Evolutionary conservation across 2,329 filamentous ascomycete genomes (phyloP), one percentile per base, ranked within the genome.

Genomic region (Hymenoscyphus infarciens): DNA sequence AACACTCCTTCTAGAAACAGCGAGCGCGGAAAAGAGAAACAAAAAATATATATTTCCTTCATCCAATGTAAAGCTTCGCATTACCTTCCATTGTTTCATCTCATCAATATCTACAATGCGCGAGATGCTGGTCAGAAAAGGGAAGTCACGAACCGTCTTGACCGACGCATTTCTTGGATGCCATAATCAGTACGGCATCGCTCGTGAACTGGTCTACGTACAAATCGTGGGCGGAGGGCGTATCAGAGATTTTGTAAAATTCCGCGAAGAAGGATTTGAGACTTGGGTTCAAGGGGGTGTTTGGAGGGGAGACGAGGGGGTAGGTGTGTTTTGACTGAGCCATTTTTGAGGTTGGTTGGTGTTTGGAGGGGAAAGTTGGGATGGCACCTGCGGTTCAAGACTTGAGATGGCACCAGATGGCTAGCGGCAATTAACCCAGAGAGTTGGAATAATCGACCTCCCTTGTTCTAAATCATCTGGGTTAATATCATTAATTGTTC

Each of bases 251-350:
- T 64, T 87, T 83, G 75, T 83, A 93, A 2, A 83, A 80, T 56
- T 87, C 91, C 73, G 93, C 90, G 78, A 89, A 92, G 67, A 88
- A 82, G 72, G 83, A 82, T 31, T 77, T 76, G 71, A 86, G 89
- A 68, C 88, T 81, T 70, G 82, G 78, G 62, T 88, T 78, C 57
- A 89, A 45, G 10, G 60, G 22, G 33, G 63, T 61, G 7, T 58
- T 63, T 1, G 57, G n/a, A 5, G 67, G 68, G 38, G 64, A 63
- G 27, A 54, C 35, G n/a, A 66, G 67, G 33, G 56, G 59, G 42
- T 67, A 67, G 29, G 57, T 38, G 42, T 63, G 63, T 25, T 52
- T 52, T 49, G 42, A 10, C 19, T 49, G 42, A n/a, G 60, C 19
- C 13, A 38, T 38, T 52, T 25, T 52, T 25, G 45, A 11, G 45